Evolutionary conservation across 495 filamentous ascomycete genomes (phyloP).

Genomic region (Penicillium pulvis): DNA sequence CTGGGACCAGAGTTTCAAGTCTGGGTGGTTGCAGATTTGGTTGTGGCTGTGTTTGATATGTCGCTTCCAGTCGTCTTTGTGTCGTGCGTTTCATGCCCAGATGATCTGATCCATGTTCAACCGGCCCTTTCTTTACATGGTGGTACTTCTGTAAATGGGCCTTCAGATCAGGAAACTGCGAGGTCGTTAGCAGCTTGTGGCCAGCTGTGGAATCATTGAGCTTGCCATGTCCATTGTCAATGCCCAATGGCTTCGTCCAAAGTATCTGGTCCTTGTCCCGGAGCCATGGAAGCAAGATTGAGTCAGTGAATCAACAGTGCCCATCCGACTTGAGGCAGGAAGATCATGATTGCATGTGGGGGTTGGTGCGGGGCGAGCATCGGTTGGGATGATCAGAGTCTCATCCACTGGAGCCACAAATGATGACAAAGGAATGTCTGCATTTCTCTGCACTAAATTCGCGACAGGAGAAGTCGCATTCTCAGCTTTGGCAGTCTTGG

Average conservation of each 20-base stretch:
- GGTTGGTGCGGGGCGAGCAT: not conserved
- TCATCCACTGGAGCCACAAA: not conserved
- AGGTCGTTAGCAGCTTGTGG: not conserved
- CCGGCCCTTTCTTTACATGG: not conserved
- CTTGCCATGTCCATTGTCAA: slow-evolving; percentile 10
- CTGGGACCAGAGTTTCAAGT: not conserved
- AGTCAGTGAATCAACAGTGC: not conserved
- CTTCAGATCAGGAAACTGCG: slow-evolving; percentile 5
- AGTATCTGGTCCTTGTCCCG: slow-evolving; percentile 6
- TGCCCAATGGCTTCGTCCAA: slow-evolving; percentile 10
- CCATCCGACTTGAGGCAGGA: not conserved
- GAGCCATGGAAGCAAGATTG: slow-evolving; percentile 5
- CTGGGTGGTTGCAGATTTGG: not conserved
- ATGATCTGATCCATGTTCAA: not conserved
- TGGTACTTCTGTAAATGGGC: slow-evolving; percentile 6
- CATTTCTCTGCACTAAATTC: not conserved
- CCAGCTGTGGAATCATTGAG: not conserved
- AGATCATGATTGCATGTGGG: not conserved
- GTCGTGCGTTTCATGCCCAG: not conserved
- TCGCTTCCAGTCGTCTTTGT: not conserved
- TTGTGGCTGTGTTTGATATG: not conserved
- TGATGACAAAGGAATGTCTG: not conserved
- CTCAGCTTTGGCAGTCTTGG: not conserved
- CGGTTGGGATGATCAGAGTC: not conserved
- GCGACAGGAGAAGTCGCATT: not conserved